Evolutionary conservation across 495 filamentous ascomycete species (phyloP).

Genomic region (Penicillium riverlandense): DNA sequence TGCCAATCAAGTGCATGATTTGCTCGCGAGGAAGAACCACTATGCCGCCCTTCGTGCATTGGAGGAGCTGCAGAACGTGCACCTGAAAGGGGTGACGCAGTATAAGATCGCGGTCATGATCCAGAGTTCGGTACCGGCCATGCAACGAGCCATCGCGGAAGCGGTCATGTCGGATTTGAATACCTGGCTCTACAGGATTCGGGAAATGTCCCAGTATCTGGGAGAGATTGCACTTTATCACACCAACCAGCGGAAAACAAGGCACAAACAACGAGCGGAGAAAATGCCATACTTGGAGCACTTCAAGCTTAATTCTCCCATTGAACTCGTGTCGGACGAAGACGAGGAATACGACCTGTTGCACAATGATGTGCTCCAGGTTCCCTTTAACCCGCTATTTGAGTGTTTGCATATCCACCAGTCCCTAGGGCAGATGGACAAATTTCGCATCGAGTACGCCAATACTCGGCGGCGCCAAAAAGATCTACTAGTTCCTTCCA

Average conservation of each 20-base stretch:
- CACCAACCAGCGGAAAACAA: constrained; percentile 75
- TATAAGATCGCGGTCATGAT: constrained; percentile 96
- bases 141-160: constrained; percentile 87
- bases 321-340: constrained; percentile 92
- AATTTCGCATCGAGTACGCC: constrained; percentile 84
- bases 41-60: constrained; percentile 90
- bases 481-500: constrained; percentile 72
- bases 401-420: constrained; percentile 97
- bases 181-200: constrained; percentile 93
- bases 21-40: constrained; percentile 85
- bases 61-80: constrained; percentile 93
- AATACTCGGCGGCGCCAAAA: constrained; percentile 85
- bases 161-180: constrained; percentile 96
- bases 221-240: constrained; percentile 97
- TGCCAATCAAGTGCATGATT: constrained; percentile 89
- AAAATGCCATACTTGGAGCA: constrained; percentile 60
- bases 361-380: constrained; percentile 86
- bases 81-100: constrained; percentile 84
- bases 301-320: constrained; percentile 92
- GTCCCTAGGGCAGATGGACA: constrained; percentile 84
- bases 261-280: constrained; percentile 75
- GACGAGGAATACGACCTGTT: constrained; percentile 90
- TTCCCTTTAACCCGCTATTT: constrained; percentile 91
- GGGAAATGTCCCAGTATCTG: constrained; percentile 90
- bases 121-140: constrained; percentile 86